Evolutionary conservation across 139 green algal species (phyloP), one percentile per base, ranked within the genome.

Genomic region (Coelastrella sp.): DNA sequence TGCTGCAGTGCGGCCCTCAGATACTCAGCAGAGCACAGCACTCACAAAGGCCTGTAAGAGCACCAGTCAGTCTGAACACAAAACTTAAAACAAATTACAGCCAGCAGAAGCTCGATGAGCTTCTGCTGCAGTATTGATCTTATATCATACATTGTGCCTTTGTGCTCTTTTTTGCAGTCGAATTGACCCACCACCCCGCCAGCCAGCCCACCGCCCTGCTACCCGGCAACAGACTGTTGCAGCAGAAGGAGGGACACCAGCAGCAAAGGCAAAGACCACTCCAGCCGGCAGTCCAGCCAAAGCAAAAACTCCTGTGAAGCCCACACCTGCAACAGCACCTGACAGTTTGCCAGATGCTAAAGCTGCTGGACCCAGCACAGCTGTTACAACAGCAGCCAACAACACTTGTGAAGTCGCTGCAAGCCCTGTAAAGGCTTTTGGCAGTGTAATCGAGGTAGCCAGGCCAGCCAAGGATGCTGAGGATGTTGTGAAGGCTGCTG

Each of bases 381-480:
- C 76, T 82, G 76, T 20, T 14, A 59, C 22, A 82, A 24, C 76
- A 24, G 81, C 81, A 87, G 57, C n/a, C 8, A 87, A 78, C 24
- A n/a, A 61, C 14, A 79, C 27, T 61, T 19, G 61, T 79, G 82
- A 68, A 68, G 56, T 24, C 6, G 35, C 35, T 22, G 82, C 24
- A 10, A 25, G 68, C 19, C 68, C 17, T 27, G 15, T 25, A 24
- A 25, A 11, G 17, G 7, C 24, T n/a, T 17, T 25, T 27, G 68
- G 68, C 8, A 76, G 68, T 25, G 15, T 19, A 10, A 25, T 76
- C 15, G 35, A 76, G 68, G 19, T 25, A 27, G 15, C 15, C 9
- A 78, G n/a, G 58, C 82, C 82, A 78, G 82, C 81, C 19, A 76
- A 87, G 17, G 82, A 5, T 66, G 35, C 35, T 84, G 49, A 7